Percentiles rank a stretch among this genome's conserved stretches.
These are phyloP conservation scores for Gaeumannomyces tritici DNA, from an alignment of 2,329 filamentous ascomycete species.

Conservation along the genomic window DNA sequence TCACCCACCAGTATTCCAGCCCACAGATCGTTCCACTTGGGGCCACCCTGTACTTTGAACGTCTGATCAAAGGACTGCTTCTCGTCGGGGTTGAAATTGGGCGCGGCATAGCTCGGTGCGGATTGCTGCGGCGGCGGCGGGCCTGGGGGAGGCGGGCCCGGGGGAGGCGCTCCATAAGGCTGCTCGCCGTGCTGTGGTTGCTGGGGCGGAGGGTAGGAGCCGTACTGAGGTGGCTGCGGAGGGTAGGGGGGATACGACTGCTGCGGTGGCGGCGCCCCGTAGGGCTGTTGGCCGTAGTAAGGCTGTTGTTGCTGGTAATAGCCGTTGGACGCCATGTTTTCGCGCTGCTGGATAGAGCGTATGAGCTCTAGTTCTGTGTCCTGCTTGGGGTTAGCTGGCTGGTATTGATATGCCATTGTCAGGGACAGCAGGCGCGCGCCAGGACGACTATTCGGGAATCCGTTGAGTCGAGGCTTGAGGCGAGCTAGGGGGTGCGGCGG, in stretches of 20 bases:
- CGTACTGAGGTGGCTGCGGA: not conserved
- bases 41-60: constrained; percentile 64
- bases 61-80: constrained; percentile 63
- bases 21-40: constrained; percentile 90
- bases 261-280: not conserved
- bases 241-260: not conserved
- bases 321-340: constrained; percentile 2
- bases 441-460: not conserved
- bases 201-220: not conserved
- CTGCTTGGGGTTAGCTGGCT: not conserved
- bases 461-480: not conserved
- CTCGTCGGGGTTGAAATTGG: constrained; percentile 23
- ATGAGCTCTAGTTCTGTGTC: not conserved
- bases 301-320: constrained; percentile 2
- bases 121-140: constrained; percentile 1
- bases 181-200: not conserved
- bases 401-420: not conserved
- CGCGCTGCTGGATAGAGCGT: not conserved
- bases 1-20: constrained; percentile 64
- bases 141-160: not conserved
- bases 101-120: not conserved
- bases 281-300: not conserved
- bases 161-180: not conserved
- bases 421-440: not conserved
- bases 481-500: too few species aligned